A percentile compares a stretch with the other conserved stretches of the same genome.
These are phyloP conservation scores for Yamadazyma spencermartinsiae DNA, from an alignment of 1,139 yeast species.

Conservation along the genomic window DNA sequence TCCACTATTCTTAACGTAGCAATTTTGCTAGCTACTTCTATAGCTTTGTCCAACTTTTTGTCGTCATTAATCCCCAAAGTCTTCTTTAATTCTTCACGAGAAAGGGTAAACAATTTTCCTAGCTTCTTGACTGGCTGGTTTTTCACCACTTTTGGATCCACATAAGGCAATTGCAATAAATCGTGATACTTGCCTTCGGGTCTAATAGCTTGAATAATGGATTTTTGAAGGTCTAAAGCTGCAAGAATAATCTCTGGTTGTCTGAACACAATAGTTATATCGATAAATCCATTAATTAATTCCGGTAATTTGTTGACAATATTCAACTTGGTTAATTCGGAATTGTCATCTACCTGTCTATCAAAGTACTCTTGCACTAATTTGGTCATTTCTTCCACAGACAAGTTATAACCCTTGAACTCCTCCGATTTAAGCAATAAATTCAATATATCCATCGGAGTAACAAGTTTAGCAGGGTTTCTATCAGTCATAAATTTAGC, in stretches of 20 bases:
- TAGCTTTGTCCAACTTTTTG: conserved; percentile 45
- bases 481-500: conserved; percentile 65
- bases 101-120: conserved; percentile 64
- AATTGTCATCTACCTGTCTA: neutral
- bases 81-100: conserved; percentile 54
- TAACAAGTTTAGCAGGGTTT: conserved; percentile 73
- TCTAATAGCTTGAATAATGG: conserved; percentile 77
- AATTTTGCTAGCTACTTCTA: conserved; percentile 61
- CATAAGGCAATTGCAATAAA: conserved; percentile 79
- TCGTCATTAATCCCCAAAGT: conserved; percentile 57
- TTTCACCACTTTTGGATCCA: conserved; percentile 47
- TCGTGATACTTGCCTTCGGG: conserved; percentile 57
- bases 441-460: conserved; percentile 58
- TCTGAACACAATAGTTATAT: conserved; percentile 80
- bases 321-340: conserved; percentile 27
- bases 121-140: conserved; percentile 53
- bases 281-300: conserved; percentile 72
- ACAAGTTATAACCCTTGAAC: conserved; percentile 25
- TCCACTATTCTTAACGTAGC: conserved; percentile 71
- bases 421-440: conserved; percentile 69
- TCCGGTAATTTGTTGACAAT: conserved; percentile 66
- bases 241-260: conserved; percentile 61
- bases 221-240: conserved; percentile 69
- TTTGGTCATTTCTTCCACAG: neutral
- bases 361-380: neutral